phyloP scores from a whole-genome alignment of 306 rosid genomes.

The Corylus americana region DNA sequence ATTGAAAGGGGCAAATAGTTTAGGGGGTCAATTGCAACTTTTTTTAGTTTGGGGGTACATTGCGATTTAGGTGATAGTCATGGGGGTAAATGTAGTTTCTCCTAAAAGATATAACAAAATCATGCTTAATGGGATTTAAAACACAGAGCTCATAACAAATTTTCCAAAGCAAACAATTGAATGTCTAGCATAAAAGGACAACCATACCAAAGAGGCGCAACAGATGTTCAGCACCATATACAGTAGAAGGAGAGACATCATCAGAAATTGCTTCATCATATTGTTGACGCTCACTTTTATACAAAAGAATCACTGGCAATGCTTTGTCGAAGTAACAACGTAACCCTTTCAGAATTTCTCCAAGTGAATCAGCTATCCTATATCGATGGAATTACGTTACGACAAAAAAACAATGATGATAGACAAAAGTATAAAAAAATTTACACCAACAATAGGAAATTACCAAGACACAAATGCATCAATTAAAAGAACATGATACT shows the following conservation, averaged over 20 bases:
- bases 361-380: slow-evolving; percentile 59
- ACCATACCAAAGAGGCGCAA: slow-evolving; percentile 82
- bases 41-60: no score
- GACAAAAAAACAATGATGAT: background rate
- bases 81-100: no score
- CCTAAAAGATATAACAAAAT: background rate
- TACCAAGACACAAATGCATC: slow-evolving; percentile 12
- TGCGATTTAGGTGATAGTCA: no score
- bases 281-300: slow-evolving; percentile 79
- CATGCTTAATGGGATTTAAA: background rate
- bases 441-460: slow-evolving; percentile 7
- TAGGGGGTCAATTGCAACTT: no score
- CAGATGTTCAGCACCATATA: slow-evolving; percentile 94
- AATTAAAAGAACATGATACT: background rate
- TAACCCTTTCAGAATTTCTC: slow-evolving; percentile 71
- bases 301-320: slow-evolving; percentile 70
- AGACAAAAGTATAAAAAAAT: slow-evolving; percentile 11
- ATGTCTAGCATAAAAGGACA: background rate
- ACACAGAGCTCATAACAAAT: background rate
- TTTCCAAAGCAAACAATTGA: background rate
- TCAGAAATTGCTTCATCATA: slow-evolving; percentile 55
- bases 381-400: slow-evolving; percentile 25
- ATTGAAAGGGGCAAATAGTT: no score
- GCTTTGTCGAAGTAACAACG: slow-evolving; percentile 81
- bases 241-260: slow-evolving; percentile 57